phyloP scores from a whole-genome alignment of 441 rosid species.

The Pelargonium citronellum region DNA sequence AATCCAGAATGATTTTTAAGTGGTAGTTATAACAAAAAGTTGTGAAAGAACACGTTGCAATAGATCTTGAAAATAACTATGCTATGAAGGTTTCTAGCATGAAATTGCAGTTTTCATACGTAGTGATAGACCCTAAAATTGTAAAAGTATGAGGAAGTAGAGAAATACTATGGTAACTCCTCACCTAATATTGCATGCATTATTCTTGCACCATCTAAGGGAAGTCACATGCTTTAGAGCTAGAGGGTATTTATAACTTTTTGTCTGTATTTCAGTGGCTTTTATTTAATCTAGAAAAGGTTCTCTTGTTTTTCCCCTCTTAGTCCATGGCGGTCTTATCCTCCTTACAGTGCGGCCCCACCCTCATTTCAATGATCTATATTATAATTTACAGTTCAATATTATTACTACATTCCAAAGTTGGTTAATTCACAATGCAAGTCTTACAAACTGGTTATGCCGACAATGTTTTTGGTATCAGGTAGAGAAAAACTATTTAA shows the following conservation, averaged over 20 bases:
- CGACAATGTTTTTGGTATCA: conserved; percentile 26
- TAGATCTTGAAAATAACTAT: too few species aligned
- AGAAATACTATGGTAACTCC: too few species aligned
- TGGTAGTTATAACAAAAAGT: too few species aligned
- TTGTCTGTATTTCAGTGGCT: background rate
- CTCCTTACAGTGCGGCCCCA: background rate
- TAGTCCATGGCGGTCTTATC: background rate
- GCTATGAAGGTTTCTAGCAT: too few species aligned
- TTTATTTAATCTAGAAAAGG: background rate
- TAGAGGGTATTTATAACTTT: background rate
- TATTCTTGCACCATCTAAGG: background rate
- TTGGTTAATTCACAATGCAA: background rate
- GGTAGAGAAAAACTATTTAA: conserved; percentile 82
- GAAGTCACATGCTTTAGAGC: background rate
- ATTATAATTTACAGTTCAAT: background rate
- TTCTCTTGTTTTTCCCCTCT: too few species aligned
- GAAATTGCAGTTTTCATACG: too few species aligned
- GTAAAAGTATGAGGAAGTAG: too few species aligned
- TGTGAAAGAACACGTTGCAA: too few species aligned
- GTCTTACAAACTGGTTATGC: background rate
- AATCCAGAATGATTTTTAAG: too few species aligned
- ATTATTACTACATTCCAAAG: background rate
- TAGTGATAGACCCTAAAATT: too few species aligned
- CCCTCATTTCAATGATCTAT: background rate
- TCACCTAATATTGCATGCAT: too few species aligned